Evolutionary conservation across 2,329 filamentous ascomycete genomes (phyloP), one percentile per base, ranked within the genome.

Genomic region (Orbilia javanica): DNA sequence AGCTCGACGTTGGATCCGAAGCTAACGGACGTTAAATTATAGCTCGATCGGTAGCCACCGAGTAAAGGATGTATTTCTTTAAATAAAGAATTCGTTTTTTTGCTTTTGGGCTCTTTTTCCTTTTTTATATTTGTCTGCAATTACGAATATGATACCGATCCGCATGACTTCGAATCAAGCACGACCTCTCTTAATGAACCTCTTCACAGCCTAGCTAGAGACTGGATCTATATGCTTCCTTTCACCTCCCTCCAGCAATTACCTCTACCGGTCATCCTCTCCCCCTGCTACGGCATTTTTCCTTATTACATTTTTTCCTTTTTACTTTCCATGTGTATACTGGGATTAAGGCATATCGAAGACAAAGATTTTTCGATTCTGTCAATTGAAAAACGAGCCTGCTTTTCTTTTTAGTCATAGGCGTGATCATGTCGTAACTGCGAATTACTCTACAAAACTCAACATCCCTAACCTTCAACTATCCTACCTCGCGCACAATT

Each of bases 41-140:
- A 77, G 73, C 73, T 71, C 73, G 73, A 77, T 77, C 73, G 73
- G 73, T 77, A 53, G 73, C 66, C 57, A 77, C 73, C 20, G 73
- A 77, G 73, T 77, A 77, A 70, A 69, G 46, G 34, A 77, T 71
- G 66, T 22, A 31, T 46, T 71, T 71, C 66, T 71, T 71, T 65
- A 46, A 77, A 66, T 60, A 66, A 77, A 77, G 66, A 77, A 70
- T 60, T 60, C 50, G 39, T 71, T 77, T 60, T 44, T 44, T 44
- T 60, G 50, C 64, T 65, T 36, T 57, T 50, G 31, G 60, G 8
- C 34, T 53, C 8, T 67, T 63, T 68, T 81, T 44, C 22, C 15
- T 48, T 60, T 34, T 52, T 60, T 36, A n/a, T 36, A 60, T 52
- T 69, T 76, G 15, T 55, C 29, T 57, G 74, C 66, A 15, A 68